These are phyloP conservation scores for Fusarium bulbicola DNA, from an alignment of 2,329 filamentous ascomycete genomes.

Conservation along the genomic window DNA sequence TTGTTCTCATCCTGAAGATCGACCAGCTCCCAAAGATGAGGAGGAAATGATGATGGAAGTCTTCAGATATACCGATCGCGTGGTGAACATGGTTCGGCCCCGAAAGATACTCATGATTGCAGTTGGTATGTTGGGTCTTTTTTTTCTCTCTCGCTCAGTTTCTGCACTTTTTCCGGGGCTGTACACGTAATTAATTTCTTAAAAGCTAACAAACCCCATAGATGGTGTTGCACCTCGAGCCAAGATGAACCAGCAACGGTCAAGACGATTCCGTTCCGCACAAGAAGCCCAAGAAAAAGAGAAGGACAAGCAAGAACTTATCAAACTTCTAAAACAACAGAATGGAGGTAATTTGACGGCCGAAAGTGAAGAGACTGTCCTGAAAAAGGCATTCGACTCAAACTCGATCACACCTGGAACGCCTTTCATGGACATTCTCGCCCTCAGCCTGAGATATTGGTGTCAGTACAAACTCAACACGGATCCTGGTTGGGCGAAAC, in stretches of 20 bases:
- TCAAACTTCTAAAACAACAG: constrained; percentile 84
- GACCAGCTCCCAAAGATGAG: constrained; percentile 88
- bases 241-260: constrained; percentile 99
- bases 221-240: constrained; percentile 97
- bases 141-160: not conserved
- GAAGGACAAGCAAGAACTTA: constrained; percentile 86
- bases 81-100: constrained; percentile 98
- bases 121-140: constrained; percentile 70
- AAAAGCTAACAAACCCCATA: constrained; percentile 50
- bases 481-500: constrained; percentile 91
- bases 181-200: not conserved
- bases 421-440: constrained; percentile 97
- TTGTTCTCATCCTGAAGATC: constrained; percentile 96
- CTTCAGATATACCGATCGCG: constrained; percentile 98
- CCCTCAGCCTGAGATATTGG: constrained; percentile 92
- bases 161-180: not conserved
- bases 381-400: constrained; percentile 92
- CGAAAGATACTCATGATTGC: constrained; percentile 97
- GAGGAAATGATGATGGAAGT: constrained; percentile 99
- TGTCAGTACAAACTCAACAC: constrained; percentile 97
- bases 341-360: constrained; percentile 71
- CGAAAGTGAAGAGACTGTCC: constrained; percentile 67
- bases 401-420: constrained; percentile 93
- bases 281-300: constrained; percentile 96
- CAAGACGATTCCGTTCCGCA: constrained; percentile 91